These are phyloP conservation scores for Stephania japonica DNA, from an alignment of 164 flowering plant species.

Conservation along the genomic window DNA sequence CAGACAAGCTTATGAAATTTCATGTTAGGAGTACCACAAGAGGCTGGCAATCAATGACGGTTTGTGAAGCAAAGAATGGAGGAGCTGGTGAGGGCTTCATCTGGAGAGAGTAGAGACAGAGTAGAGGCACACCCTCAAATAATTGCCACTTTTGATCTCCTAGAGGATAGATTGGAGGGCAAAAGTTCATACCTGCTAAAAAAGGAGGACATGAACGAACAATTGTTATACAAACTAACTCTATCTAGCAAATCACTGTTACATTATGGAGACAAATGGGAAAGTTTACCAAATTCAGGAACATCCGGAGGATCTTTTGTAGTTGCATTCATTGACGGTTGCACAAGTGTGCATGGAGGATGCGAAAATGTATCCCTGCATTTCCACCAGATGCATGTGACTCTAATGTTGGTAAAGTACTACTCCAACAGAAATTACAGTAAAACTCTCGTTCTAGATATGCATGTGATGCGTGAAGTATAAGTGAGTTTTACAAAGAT, in stretches of 20 bases:
- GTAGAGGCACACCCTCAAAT: constrained; percentile 48
- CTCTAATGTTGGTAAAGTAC: not conserved
- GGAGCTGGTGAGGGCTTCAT: constrained; percentile 78
- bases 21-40: constrained; percentile 49
- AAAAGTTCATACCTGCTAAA: constrained; percentile 56
- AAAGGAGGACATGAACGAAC: not conserved
- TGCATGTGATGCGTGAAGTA: not conserved
- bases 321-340: constrained; percentile 68
- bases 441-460: not conserved
- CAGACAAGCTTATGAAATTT: not conserved
- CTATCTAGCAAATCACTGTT: not conserved
- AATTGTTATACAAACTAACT: not conserved
- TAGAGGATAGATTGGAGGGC: constrained; percentile 87
- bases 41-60: constrained; percentile 79
- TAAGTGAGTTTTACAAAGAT: not conserved
- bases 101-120: constrained; percentile 72
- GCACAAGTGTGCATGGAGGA: constrained; percentile 92
- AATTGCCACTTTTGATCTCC: constrained; percentile 52
- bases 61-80: constrained; percentile 73
- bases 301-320: constrained; percentile 27
- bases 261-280: not conserved
- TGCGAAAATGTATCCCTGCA: constrained; percentile 90
- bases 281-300: constrained; percentile 73
- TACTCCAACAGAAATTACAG: not conserved
- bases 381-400: constrained; percentile 15